Percentiles rank a stretch among this genome's conserved stretches.
phyloP scores from a whole-genome alignment of 2,329 filamentous ascomycete genomes.

The Eutypella sp. region DNA sequence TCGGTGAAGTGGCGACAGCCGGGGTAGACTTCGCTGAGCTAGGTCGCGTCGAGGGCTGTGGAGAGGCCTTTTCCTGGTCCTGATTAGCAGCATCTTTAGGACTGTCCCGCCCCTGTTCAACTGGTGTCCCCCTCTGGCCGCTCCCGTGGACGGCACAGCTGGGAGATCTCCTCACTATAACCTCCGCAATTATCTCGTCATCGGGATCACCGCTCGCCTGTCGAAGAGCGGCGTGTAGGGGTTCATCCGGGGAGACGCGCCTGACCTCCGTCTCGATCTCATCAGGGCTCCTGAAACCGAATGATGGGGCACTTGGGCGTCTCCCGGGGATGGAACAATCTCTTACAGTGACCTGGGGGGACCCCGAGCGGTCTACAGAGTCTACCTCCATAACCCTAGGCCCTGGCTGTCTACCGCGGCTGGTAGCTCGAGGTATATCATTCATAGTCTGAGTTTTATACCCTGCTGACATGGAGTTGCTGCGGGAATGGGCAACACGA shows the following conservation, averaged over 20 bases:
- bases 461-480: neutral
- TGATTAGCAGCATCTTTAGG: neutral
- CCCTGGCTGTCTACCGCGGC: neutral
- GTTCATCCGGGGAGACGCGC: neutral
- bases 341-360: neutral
- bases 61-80: neutral
- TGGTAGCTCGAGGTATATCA: neutral
- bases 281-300: neutral
- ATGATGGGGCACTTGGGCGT: constrained; percentile 1
- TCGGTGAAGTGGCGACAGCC: neutral
- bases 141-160: constrained; percentile 2
- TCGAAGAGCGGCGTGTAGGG: neutral
- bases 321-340: neutral
- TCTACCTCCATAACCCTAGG: neutral
- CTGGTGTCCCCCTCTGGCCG: neutral
- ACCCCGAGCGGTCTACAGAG: neutral
- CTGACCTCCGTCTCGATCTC: constrained; percentile 1
- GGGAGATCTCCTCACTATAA: constrained; percentile 2
- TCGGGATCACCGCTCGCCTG: neutral
- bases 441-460: neutral
- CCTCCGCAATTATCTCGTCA: constrained; percentile 4
- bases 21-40: neutral
- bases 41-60: neutral
- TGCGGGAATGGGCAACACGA: neutral
- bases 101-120: neutral